Evolutionary conservation across 176 grass and related monocot species (phyloP).

Genomic region (Olyra latifolia): DNA sequence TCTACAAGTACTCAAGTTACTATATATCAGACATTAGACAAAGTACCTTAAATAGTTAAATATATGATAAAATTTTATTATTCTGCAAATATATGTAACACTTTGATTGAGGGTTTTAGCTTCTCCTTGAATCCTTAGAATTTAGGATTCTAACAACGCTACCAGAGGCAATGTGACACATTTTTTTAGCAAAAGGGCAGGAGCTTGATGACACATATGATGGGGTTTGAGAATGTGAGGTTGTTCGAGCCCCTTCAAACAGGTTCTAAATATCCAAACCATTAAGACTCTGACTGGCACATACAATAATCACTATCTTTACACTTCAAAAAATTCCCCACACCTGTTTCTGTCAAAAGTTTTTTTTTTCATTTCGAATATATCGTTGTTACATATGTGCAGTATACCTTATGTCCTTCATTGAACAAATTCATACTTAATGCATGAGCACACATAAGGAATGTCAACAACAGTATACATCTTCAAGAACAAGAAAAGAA

Average conservation of each 20-base stretch:
- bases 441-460: background rate
- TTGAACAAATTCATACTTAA: background rate
- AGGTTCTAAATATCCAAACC: background rate
- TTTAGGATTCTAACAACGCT: background rate
- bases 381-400: background rate
- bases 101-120: background rate
- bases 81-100: constrained; percentile 3
- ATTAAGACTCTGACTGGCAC: background rate
- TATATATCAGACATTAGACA: background rate
- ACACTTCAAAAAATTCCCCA: background rate
- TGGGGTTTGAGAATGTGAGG: background rate
- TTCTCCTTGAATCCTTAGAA: background rate
- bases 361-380: background rate
- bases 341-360: background rate
- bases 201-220: constrained; percentile 1
- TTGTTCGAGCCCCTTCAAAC: background rate
- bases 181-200: constrained; percentile 16
- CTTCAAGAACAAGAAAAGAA: background rate
- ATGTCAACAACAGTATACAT: background rate
- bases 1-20: background rate
- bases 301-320: background rate
- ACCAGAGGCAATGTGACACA: background rate
- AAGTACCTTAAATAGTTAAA: constrained; percentile 21
- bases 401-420: background rate
- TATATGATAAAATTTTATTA: constrained; percentile 7